These are phyloP conservation scores for Penicillium brevicompactum DNA, from an alignment of 2,329 filamentous ascomycete genomes.

Conservation along the genomic window DNA sequence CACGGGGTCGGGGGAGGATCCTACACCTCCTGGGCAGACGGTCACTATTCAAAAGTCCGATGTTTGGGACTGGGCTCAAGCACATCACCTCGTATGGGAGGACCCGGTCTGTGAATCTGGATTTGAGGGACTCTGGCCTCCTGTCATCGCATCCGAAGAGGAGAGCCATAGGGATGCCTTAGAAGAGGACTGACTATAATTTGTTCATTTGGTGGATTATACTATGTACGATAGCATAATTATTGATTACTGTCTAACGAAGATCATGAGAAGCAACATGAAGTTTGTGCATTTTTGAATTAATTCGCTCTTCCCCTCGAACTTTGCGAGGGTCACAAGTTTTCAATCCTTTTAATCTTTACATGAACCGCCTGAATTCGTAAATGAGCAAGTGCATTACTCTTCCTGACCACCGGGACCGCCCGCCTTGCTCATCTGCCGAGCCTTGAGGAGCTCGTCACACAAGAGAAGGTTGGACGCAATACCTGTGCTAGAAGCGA, in stretches of 20 bases:
- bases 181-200: conserved; percentile 15
- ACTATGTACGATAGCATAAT: conserved; percentile 12
- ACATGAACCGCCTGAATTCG: conserved; percentile 24
- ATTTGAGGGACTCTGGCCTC: conserved; percentile 70
- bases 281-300: conserved; percentile 20
- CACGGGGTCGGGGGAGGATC: conserved; percentile 22
- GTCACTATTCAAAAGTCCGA: conserved; percentile 58
- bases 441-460: conserved; percentile 94
- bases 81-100: conserved; percentile 64
- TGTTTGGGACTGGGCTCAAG: conserved; percentile 67
- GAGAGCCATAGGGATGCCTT: conserved; percentile 25
- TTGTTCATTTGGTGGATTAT: background rate
- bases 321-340: conserved; percentile 15
- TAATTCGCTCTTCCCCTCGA: conserved; percentile 11
- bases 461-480: conserved; percentile 93
- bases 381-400: conserved; percentile 33
- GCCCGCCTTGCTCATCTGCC: conserved; percentile 74
- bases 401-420: conserved; percentile 48
- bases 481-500: conserved; percentile 92
- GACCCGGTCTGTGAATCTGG: conserved; percentile 72
- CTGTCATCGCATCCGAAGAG: conserved; percentile 37
- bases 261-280: conserved; percentile 11
- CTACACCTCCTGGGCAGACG: conserved; percentile 28
- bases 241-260: conserved; percentile 4
- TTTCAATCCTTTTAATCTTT: conserved; percentile 25